A percentile compares a stretch with the other conserved stretches of the same genome.
phyloP scores from a whole-genome alignment of 2,329 filamentous ascomycete genomes.

The Ceratocystis colombiana region DNA sequence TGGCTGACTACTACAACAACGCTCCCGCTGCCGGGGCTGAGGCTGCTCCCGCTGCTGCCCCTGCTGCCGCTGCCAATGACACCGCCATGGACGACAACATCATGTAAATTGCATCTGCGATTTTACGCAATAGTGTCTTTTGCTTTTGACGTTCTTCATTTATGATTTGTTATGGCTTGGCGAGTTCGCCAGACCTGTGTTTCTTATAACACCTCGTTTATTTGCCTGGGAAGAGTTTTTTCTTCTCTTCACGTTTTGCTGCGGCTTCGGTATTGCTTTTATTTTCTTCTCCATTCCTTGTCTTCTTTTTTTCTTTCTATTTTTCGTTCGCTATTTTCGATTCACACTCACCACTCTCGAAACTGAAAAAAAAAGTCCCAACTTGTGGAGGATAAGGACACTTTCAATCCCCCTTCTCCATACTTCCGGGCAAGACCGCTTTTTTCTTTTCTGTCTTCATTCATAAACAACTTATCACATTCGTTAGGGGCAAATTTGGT shows the following conservation, averaged over 20 bases:
- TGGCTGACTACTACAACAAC: slow-evolving; percentile 82
- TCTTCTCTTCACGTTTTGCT: neutral
- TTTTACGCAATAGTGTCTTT: neutral
- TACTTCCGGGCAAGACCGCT: neutral
- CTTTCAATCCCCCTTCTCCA: too few relatives aligned
- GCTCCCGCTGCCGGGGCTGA: slow-evolving; percentile 36
- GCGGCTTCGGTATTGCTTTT: slow-evolving; percentile 8
- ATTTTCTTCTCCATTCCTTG: slow-evolving; percentile 14
- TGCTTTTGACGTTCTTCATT: neutral
- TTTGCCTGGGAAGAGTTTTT: neutral
- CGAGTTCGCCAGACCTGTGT: slow-evolving; percentile 15
- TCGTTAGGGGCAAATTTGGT: slow-evolving; percentile 11
- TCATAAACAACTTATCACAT: neutral
- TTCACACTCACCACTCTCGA: neutral
- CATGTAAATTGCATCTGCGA: slow-evolving; percentile 13
- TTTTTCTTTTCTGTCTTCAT: slow-evolving; percentile 20
- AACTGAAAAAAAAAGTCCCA: slow-evolving; percentile 13
- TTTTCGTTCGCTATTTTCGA: slow-evolving; percentile 1
- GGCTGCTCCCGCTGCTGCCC: slow-evolving; percentile 39
- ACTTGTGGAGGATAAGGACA: neutral
- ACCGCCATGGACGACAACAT: slow-evolving; percentile 51
- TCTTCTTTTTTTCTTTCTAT: slow-evolving; percentile 5
- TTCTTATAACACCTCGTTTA: slow-evolving; percentile 9
- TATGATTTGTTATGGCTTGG: slow-evolving; percentile 22
- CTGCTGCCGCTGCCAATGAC: slow-evolving; percentile 43